These are phyloP conservation scores for Tagetes patula DNA, from an alignment of 129 eudicot species.

Conservation along the genomic window DNA sequence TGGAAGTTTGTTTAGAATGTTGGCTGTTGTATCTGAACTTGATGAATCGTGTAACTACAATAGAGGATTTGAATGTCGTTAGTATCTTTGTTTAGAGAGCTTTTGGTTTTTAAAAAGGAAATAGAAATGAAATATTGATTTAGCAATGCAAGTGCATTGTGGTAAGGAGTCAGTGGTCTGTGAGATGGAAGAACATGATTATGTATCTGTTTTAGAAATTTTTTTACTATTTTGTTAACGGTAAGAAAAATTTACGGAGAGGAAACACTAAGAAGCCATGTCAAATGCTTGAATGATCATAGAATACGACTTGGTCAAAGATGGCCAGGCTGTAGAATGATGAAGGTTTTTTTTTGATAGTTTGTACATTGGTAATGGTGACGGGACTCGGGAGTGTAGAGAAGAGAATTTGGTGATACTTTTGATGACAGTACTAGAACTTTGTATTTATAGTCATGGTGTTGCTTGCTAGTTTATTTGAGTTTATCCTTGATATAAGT, in stretches of 20 bases:
- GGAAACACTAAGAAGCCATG: background rate
- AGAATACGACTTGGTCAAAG: background rate
- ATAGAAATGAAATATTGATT: background rate
- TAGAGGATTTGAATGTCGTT: conserved; percentile 6
- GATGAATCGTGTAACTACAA: conserved; percentile 7
- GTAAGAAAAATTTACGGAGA: background rate
- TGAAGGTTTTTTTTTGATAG: background rate
- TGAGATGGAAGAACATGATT: conserved; percentile 8
- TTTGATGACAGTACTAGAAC: background rate
- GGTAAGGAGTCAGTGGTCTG: background rate
- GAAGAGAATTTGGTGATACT: background rate
- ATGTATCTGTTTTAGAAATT: background rate
- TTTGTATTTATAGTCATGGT: background rate
- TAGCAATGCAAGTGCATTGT: conserved; percentile 25
- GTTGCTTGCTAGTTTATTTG: background rate
- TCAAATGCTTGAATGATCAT: background rate
- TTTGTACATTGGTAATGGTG: background rate
- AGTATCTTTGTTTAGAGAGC: background rate
- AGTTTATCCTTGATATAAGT: background rate
- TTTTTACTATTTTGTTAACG: background rate
- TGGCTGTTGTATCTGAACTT: background rate
- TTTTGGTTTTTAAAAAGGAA: conserved; percentile 3
- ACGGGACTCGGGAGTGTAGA: background rate
- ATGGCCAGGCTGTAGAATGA: background rate
- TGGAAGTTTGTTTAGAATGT: background rate